Base-by-base conservation (phyloP, 78 protist species). In the Chrysochromulina tobinii region DNA sequence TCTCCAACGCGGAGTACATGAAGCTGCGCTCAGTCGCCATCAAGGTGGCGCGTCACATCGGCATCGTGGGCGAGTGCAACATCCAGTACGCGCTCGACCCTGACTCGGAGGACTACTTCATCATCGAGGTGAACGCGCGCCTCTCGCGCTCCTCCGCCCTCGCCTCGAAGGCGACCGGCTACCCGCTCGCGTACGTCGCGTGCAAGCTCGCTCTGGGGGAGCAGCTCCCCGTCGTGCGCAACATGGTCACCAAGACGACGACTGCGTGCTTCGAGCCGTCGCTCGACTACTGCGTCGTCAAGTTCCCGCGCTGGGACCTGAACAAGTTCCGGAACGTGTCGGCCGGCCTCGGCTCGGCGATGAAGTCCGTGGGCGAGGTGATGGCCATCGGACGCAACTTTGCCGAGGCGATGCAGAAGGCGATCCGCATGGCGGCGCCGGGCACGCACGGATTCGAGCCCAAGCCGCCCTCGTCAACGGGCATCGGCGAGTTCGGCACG, bases 161-260 rank as follows among this genome's bases (percentile, higher is more conserved):
- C 7, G 99, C 99, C 23, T 92, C 96, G 89, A 98, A 98, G 97
- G 99, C 99, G 20, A 98, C 99, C 4, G 99, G 99, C 75, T 98
- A 98, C 77, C 99, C 99, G 58, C 94, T 98, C 54, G 99, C 99
- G 54, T 96, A 91, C 87, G 98, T 98, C n/a, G 98, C 99, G 48
- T 98, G 98, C 50, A 97, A 97, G 93, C 96, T 98, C 58, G 98
- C 98, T 3, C 94, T 98, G 21, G 98, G 97, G 61, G 72, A 38
- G 72, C 89, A 89, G 54, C 69, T 96, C 18, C 88, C 97, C 55
- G 67, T 50, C 6, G 83, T 96, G 21, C 81, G 75, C 61, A 88
- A 88, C 84, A 53, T 84, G 59, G 97, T 98, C 59, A 98, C 99
- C 51, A 93, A 95, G 86, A 77, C 59, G 50, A 97, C 99, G 21